Base-by-base conservation (phyloP, 345 rosid species). In the Zanthoxylum bungeanum region DNA sequence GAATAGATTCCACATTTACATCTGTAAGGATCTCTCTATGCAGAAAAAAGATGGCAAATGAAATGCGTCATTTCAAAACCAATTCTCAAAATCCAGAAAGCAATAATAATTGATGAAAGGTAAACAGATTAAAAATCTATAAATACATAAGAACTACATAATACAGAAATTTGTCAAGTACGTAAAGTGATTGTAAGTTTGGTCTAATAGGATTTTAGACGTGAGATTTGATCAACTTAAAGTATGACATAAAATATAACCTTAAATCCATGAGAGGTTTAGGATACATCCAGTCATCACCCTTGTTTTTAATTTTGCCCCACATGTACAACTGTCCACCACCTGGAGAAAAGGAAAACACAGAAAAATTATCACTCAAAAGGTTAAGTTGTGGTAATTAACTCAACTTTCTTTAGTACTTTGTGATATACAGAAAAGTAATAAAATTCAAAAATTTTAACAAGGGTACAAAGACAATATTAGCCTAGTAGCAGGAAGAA, bases 231-330 rank as follows among this genome's bases (percentile, higher is more conserved):
- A 40, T 25, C 21, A 44, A 60, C 2, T 63, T 40, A 28, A 58
- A 61, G 58, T 61, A 66, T 57, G 52, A 65, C 59, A 65, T n/a
- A 10, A 68, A 59, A 42, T 21, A 78, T 44, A 71, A 95, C 99
- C 99, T 95, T 81, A 95, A 80, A 84, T 92, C 99, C 99, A 95
- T 85, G 31, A 95, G 85, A 72, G 99, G 99, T 74, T 95, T 95
- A 56, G 99, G 99, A 80, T 95, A 95, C 98, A 95, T 95, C 97
- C 98, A 95, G 71, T 95, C 96, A 79, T 95, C 98, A 65, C 99
- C 98, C 25, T 84, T 82, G 60, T 60, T 88, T 85, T 95, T 95
- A 52, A 95, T 81, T 87, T 95, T 95, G 27, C 99, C 99, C 98
- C 99, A 95, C 99, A 95, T 92, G 61, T 95, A 95, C 70, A 95